phyloP scores from a whole-genome alignment of 2,329 filamentous ascomycete species.

The Claviceps digitariae region DNA sequence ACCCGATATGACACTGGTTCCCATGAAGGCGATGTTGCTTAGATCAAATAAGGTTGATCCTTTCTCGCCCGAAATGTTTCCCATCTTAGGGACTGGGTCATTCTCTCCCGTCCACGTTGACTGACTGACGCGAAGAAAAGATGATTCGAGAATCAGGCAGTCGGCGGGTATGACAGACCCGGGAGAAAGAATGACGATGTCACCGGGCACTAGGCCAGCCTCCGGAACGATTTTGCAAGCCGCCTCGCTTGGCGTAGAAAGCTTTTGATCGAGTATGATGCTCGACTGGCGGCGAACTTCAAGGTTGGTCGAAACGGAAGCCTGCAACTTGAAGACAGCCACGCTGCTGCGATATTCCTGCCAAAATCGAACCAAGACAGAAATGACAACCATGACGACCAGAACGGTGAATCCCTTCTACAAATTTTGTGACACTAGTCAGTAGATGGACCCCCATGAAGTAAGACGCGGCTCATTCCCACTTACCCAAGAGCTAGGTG shows the following conservation, averaged over 20 bases:
- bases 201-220: conserved; percentile 13
- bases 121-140: conserved; percentile 15
- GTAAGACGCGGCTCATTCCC: background rate
- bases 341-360: conserved; percentile 16
- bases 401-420: conserved; percentile 12
- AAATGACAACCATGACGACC: conserved; percentile 14
- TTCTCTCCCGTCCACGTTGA: conserved; percentile 19
- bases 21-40: conserved; percentile 15
- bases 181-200: conserved; percentile 11
- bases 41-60: conserved; percentile 13
- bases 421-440: background rate
- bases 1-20: conserved; percentile 16
- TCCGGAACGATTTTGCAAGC: conserved; percentile 5
- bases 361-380: conserved; percentile 16
- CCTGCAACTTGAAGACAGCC: conserved; percentile 13
- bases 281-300: conserved; percentile 9
- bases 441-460: background rate
- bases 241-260: background rate
- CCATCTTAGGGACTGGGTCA: conserved; percentile 12
- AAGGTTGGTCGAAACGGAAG: conserved; percentile 12
- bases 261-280: background rate
- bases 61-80: conserved; percentile 9
- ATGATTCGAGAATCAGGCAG: conserved; percentile 14
- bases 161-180: conserved; percentile 16
- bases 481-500: conserved; percentile 9